These are phyloP conservation scores for Pleurotus salmoneostramineus DNA, from an alignment of 768 basidiomycete genomes.

Conservation along the genomic window DNA sequence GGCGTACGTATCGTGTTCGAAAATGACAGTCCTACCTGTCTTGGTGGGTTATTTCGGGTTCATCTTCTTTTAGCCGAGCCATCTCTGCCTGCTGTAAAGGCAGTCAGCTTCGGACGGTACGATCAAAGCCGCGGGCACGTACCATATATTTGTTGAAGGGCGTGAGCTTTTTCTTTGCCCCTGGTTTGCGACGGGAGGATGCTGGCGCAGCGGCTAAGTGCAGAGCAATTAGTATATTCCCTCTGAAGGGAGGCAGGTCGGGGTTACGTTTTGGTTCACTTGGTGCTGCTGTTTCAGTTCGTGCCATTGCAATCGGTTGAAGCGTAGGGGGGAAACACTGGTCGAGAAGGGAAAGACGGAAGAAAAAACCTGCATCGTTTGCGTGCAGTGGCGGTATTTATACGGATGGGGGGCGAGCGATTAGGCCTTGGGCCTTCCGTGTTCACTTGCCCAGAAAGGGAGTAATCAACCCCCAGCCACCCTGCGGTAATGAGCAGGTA, in stretches of 20 bases:
- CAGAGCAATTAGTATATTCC: slow-evolving; percentile 14
- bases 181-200: slow-evolving; percentile 37
- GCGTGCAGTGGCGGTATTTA: slow-evolving; percentile 1
- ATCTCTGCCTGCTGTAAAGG: slow-evolving; percentile 62
- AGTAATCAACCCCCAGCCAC: slow-evolving; percentile 4
- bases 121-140: slow-evolving; percentile 8
- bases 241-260: slow-evolving; percentile 11
- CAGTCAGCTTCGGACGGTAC: not conserved
- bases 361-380: not conserved
- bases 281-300: slow-evolving; percentile 33
- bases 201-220: slow-evolving; percentile 49
- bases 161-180: slow-evolving; percentile 57
- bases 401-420: not conserved
- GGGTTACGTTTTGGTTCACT: slow-evolving; percentile 56
- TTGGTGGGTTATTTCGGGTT: slow-evolving; percentile 69
- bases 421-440: not conserved
- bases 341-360: not conserved
- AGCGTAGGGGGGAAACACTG: not conserved
- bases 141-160: slow-evolving; percentile 77
- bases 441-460: not conserved
- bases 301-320: slow-evolving; percentile 17
- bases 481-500: slow-evolving; percentile 1
- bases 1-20: slow-evolving; percentile 10
- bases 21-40: slow-evolving; percentile 51
- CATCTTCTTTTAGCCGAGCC: slow-evolving; percentile 71